These are phyloP conservation scores for Volvariella volvacea DNA, from an alignment of 1,284 basidiomycete species.

Conservation along the genomic window DNA sequence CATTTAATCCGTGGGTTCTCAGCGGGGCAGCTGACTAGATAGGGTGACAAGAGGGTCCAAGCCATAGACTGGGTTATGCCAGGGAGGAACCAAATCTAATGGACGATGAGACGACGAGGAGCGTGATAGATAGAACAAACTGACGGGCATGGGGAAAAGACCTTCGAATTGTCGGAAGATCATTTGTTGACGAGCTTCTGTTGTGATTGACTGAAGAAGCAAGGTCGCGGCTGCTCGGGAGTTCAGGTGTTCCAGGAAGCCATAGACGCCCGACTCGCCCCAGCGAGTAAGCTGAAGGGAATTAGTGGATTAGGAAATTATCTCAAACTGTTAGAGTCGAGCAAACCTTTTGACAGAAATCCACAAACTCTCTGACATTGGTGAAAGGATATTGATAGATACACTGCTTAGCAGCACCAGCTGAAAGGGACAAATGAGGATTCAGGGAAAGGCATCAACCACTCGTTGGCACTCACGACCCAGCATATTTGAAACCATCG, in stretches of 20 bases:
- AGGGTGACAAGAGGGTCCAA: slow-evolving; percentile 58
- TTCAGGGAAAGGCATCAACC: background rate
- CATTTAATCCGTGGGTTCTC: slow-evolving; percentile 52
- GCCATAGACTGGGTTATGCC: slow-evolving; percentile 56
- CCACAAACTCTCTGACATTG: slow-evolving; percentile 53
- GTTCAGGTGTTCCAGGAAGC: slow-evolving; percentile 58
- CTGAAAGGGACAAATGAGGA: slow-evolving; percentile 8
- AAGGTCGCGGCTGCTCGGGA: slow-evolving; percentile 50
- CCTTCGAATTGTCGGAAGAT: slow-evolving; percentile 61
- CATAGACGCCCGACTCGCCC: slow-evolving; percentile 59
- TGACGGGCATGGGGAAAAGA: slow-evolving; percentile 54
- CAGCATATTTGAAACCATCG: slow-evolving; percentile 42
- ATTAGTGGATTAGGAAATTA: no score
- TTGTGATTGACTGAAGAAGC: slow-evolving; percentile 53
- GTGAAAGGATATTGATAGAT: slow-evolving; percentile 57
- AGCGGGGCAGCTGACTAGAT: slow-evolving; percentile 50
- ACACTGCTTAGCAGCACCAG: slow-evolving; percentile 41
- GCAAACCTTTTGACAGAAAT: slow-evolving; percentile 51
- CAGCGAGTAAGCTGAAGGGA: slow-evolving; percentile 32
- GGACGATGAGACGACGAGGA: background rate
- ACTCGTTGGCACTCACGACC: slow-evolving; percentile 25
- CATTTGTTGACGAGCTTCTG: slow-evolving; percentile 66
- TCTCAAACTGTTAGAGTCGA: no score
- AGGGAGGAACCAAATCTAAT: slow-evolving; percentile 37
- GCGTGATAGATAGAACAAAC: slow-evolving; percentile 6